phyloP scores from a whole-genome alignment of 1,284 basidiomycete genomes.

The Mycena citricolor region DNA sequence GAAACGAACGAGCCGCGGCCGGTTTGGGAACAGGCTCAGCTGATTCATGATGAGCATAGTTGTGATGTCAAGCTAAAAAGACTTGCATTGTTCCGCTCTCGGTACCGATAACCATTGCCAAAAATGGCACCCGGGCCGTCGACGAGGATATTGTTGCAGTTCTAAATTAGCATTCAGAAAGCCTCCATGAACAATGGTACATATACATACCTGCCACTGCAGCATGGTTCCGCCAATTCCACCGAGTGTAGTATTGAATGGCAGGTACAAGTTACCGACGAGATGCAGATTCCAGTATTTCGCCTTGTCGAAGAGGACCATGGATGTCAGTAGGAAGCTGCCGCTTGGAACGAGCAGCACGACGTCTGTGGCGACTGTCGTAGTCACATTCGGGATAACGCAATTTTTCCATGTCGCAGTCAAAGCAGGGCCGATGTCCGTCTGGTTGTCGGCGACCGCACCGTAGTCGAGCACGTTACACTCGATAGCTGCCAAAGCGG shows the following conservation, averaged over 20 bases:
- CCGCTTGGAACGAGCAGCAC: conserved; percentile 24
- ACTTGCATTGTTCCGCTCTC: conserved; percentile 22
- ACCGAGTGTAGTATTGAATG: conserved; percentile 19
- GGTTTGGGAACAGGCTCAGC: conserved; percentile 21
- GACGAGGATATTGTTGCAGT: conserved; percentile 25
- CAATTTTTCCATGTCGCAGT: conserved; percentile 22
- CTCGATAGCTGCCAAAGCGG: conserved; percentile 20
- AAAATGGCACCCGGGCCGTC: conserved; percentile 25
- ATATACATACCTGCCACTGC: conserved; percentile 21
- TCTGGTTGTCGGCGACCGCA: conserved; percentile 26
- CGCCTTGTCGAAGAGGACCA: conserved; percentile 23
- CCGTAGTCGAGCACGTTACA: conserved; percentile 28
- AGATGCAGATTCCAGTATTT: conserved; percentile 25
- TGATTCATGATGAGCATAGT: conserved; percentile 20
- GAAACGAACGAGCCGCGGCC: conserved; percentile 18
- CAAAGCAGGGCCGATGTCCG: conserved; percentile 27
- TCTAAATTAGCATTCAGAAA: conserved; percentile 6
- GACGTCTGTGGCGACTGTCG: conserved; percentile 18
- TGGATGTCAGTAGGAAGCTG: conserved; percentile 22
- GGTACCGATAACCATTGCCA: conserved; percentile 27
- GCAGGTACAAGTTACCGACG: conserved; percentile 23
- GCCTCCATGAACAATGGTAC: no score
- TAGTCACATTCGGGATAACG: conserved; percentile 21
- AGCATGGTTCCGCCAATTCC: conserved; percentile 27
- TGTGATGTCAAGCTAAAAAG: neutral